Conservation (phyloP, 495 filamentous ascomycete genomes). For the Friedmanniomyces simplex region DNA sequence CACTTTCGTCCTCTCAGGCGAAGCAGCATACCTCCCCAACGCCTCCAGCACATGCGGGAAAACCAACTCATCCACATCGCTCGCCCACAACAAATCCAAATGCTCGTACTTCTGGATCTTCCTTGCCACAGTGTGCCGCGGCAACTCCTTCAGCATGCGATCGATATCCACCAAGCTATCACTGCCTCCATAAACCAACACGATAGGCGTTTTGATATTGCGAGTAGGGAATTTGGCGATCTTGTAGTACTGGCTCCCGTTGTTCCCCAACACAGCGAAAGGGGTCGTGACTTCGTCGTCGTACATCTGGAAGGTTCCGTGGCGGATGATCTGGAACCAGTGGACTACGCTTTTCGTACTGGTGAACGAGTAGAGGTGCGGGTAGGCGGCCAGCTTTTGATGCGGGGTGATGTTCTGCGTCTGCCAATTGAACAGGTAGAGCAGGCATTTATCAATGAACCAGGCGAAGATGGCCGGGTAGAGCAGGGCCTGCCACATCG, state of each 20-base stretch:
- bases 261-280: slow-evolving; percentile 34
- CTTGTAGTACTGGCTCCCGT: slow-evolving; percentile 61
- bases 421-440: slow-evolving; percentile 81
- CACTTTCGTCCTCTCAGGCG: background rate
- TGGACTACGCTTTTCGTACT: slow-evolving; percentile 93
- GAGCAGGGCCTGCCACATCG: slow-evolving; percentile 93
- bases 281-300: slow-evolving; percentile 79
- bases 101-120: slow-evolving; percentile 89
- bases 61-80: slow-evolving; percentile 51
- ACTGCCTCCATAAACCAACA: slow-evolving; percentile 82
- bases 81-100: slow-evolving; percentile 93
- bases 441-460: slow-evolving; percentile 70
- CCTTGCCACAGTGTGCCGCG: slow-evolving; percentile 68
- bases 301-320: slow-evolving; percentile 92
- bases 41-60: slow-evolving; percentile 40
- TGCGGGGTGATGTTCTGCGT: slow-evolving; percentile 73
- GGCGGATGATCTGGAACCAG: slow-evolving; percentile 98
- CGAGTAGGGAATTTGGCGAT: slow-evolving; percentile 92
- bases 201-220: slow-evolving; percentile 93
- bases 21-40: slow-evolving; percentile 40
- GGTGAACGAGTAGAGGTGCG: slow-evolving; percentile 91
- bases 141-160: slow-evolving; percentile 81
- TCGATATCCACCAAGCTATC: slow-evolving; percentile 93
- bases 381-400: slow-evolving; percentile 94
- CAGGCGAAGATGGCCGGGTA: slow-evolving; percentile 92